These are phyloP conservation scores for Epichloe baconii DNA, from an alignment of 2,329 filamentous ascomycete genomes.

Conservation along the genomic window DNA sequence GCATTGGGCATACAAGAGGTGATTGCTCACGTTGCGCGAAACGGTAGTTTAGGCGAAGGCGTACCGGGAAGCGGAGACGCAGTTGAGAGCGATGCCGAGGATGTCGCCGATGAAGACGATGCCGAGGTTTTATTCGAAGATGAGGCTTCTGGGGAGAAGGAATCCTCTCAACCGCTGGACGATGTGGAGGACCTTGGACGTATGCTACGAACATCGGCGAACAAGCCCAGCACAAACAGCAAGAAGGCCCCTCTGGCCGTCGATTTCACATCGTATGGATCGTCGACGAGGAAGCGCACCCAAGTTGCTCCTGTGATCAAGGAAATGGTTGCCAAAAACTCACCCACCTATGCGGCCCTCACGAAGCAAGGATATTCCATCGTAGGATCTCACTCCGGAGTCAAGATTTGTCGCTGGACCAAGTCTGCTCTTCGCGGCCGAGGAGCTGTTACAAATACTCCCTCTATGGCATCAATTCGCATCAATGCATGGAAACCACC, in stretches of 20 bases:
- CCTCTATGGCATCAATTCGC: conserved; percentile 92
- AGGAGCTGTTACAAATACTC: conserved; percentile 94
- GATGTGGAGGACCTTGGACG: conserved; percentile 77
- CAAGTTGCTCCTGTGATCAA: conserved; percentile 42
- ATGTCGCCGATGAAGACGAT: conserved; percentile 45
- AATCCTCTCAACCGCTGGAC: conserved; percentile 37
- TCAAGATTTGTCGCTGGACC: conserved; percentile 97
- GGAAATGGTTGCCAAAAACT: conserved; percentile 88
- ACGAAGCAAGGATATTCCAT: conserved; percentile 97
- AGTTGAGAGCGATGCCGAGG: conserved; percentile 72
- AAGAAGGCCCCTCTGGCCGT: conserved; percentile 49
- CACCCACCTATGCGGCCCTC: conserved; percentile 75
- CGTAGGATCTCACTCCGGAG: conserved; percentile 86
- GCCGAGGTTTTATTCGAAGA: conserved; percentile 34
- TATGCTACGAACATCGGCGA: conserved; percentile 39
- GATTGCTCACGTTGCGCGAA: conserved; percentile 48
- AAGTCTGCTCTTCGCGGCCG: conserved; percentile 90
- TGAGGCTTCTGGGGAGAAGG: conserved; percentile 23
- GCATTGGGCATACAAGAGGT: conserved; percentile 58
- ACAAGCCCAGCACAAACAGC: conserved; percentile 17
- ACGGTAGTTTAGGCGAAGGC: conserved; percentile 46
- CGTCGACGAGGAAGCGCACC: conserved; percentile 30
- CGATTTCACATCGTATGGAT: conserved; percentile 70
- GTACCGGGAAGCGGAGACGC: conserved; percentile 72
- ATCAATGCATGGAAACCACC: conserved; percentile 97